These are phyloP conservation scores for Leccinum ambiguum DNA, from an alignment of 1,284 basidiomycete species.

Conservation along the genomic window DNA sequence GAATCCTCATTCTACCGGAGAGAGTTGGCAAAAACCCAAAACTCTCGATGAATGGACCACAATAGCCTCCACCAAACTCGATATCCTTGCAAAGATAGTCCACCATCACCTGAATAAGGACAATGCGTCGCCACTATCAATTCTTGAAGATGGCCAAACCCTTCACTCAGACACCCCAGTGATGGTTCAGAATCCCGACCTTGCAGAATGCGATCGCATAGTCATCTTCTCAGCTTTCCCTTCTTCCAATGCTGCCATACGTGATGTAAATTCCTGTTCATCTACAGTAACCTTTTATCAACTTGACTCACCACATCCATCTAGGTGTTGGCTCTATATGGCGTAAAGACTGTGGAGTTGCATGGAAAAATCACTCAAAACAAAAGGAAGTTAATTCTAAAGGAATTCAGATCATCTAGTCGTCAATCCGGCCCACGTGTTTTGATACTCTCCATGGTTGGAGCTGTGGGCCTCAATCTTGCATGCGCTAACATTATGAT, in stretches of 20 bases:
- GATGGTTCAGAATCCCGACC: not conserved
- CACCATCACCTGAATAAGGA: not conserved
- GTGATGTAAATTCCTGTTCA: not conserved
- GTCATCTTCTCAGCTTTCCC: not conserved
- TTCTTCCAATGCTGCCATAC: not conserved
- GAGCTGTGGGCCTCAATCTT: not conserved
- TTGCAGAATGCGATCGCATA: not conserved
- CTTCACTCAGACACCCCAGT: not conserved
- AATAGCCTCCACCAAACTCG: not conserved
- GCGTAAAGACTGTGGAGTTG: not conserved
- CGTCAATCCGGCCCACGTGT: not conserved
- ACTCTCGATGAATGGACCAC: not conserved
- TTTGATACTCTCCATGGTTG: not conserved
- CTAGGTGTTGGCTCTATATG: not conserved
- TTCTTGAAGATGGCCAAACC: not conserved
- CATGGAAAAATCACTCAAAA: not conserved
- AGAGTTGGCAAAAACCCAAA: conserved; percentile 1
- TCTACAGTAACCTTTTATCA: not conserved
- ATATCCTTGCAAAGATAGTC: not conserved
- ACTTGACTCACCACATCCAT: not conserved
- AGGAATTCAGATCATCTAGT: not conserved
- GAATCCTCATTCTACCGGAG: not conserved
- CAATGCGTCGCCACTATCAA: not conserved
- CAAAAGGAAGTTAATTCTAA: not conserved
- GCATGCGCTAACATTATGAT: conserved; percentile 3